Conservation (phyloP, 768 basidiomycete species). For the Strobilomyces confusus region DNA sequence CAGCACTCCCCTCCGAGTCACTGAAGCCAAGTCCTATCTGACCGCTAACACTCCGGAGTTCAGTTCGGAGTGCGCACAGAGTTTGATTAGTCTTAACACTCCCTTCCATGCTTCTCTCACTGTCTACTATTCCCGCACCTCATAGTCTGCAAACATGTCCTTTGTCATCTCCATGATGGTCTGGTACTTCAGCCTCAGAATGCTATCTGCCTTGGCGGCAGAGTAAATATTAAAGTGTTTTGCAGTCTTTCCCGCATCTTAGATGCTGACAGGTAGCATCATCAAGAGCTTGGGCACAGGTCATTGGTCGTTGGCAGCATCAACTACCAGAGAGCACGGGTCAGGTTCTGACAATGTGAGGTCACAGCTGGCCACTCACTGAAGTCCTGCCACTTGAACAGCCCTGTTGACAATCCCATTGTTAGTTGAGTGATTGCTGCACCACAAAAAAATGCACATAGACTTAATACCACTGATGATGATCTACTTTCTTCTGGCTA, state of each 20-base stretch:
- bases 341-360: not conserved
- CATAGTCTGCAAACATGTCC: conserved; percentile 42
- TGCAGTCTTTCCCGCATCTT: conserved; percentile 13
- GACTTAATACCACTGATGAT: conserved; percentile 39
- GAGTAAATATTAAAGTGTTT: conserved; percentile 15
- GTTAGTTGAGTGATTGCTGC: not conserved
- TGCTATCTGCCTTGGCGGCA: conserved; percentile 32
- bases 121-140: conserved; percentile 39
- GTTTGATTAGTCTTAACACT: too few relatives aligned
- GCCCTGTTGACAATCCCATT: conserved; percentile 8
- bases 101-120: too few relatives aligned
- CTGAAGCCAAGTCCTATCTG: too few relatives aligned
- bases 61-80: too few relatives aligned
- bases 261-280: too few relatives aligned
- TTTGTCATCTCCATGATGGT: conserved; percentile 37
- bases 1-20: too few relatives aligned
- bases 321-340: conserved; percentile 23
- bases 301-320: conserved; percentile 32
- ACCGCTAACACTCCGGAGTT: too few relatives aligned
- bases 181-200: conserved; percentile 42
- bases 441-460: not conserved
- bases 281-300: conserved; percentile 30
- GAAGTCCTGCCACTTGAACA: conserved; percentile 32
- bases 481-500: conserved; percentile 55
- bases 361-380: conserved; percentile 12